These are phyloP conservation scores for Aquilaria malaccensis DNA, from an alignment of 345 rosid species.

Conservation along the genomic window DNA sequence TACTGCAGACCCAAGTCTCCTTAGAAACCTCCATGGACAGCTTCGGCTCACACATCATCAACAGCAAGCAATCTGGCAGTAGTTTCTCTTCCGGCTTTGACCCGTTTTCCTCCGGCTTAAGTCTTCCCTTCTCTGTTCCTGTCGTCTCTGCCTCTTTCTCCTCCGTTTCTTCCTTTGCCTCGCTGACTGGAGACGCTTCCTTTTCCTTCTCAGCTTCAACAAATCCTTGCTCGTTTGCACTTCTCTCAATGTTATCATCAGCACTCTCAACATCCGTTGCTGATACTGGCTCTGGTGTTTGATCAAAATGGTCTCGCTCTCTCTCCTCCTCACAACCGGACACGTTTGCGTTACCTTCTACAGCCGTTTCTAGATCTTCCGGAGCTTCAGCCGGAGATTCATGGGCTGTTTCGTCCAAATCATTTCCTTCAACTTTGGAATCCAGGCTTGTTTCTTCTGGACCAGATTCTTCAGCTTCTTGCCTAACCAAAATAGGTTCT, in stretches of 20 bases:
- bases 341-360: neutral
- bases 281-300: slow-evolving; percentile 5
- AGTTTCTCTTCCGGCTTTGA: slow-evolving; percentile 28
- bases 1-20: slow-evolving; percentile 93
- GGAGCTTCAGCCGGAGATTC: neutral
- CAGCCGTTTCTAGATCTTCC: neutral
- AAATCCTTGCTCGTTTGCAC: slow-evolving; percentile 13
- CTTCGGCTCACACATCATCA: slow-evolving; percentile 98
- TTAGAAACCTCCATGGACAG: slow-evolving; percentile 95
- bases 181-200: slow-evolving; percentile 1
- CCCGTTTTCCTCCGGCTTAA: slow-evolving; percentile 24
- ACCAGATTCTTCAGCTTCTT: slow-evolving; percentile 2
- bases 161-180: slow-evolving; percentile 2
- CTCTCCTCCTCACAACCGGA: slow-evolving; percentile 1
- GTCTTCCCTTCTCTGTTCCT: slow-evolving; percentile 31
- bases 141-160: slow-evolving; percentile 13
- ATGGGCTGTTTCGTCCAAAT: neutral
- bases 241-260: neutral
- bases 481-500: slow-evolving; percentile 7
- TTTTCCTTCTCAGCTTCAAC: slow-evolving; percentile 2
- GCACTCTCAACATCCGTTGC: neutral
- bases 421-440: neutral
- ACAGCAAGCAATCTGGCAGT: slow-evolving; percentile 74
- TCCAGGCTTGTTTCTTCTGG: slow-evolving; percentile 2
- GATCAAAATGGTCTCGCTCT: neutral